Evolutionary conservation across 2,329 filamentous ascomycete genomes (phyloP), one percentile per base, ranked within the genome.

Genomic region (Gliomastix tumulicola): DNA sequence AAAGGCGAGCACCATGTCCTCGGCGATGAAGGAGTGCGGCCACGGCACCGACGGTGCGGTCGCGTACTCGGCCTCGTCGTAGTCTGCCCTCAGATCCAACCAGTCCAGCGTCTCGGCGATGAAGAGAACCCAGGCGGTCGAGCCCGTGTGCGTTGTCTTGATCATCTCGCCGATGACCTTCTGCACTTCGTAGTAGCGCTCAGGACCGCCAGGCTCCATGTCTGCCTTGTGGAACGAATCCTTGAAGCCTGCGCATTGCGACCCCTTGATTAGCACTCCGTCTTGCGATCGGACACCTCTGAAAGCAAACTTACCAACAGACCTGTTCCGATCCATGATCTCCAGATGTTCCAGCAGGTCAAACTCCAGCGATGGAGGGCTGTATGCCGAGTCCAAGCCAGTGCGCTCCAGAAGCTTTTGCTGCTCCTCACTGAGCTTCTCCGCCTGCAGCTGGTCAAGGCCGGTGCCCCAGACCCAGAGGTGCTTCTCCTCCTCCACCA

Each of bases 141-240:
- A 13, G 0, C 49, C 50, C 0, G 35, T 23, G 9, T 47, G 40
- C 0, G 35, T 1, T 0, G 21, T 39, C 1, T 27, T 27, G 13
- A 54, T 46, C 39, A 55, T 47, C 1, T 19, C 21, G 7, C 10
- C 18, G 6, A 54, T 42, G 10, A n/a, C 41, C 3, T 44, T 40
- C 20, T 53, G 43, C 2, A 50, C 23, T 12, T 49, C 21, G 1
- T 20, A 5, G 15, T 41, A 52, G 3, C 42, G 49, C 7, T 44
- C 30, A 10, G 38, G 50, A 9, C 36, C 39, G 3, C 43, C 50
- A 12, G 49, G 50, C 10, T 55, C 50, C 2, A 55, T 43, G 17
- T 55, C 51, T 15, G 42, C 52, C 0, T 35, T 42, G 13, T 55
- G 51, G 15, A 55, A 48, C 2, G 51, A 40, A 11, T 49, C 40